Conservation (phyloP, 2,329 filamentous ascomycete genomes). For the Lachnum nothofagi region DNA sequence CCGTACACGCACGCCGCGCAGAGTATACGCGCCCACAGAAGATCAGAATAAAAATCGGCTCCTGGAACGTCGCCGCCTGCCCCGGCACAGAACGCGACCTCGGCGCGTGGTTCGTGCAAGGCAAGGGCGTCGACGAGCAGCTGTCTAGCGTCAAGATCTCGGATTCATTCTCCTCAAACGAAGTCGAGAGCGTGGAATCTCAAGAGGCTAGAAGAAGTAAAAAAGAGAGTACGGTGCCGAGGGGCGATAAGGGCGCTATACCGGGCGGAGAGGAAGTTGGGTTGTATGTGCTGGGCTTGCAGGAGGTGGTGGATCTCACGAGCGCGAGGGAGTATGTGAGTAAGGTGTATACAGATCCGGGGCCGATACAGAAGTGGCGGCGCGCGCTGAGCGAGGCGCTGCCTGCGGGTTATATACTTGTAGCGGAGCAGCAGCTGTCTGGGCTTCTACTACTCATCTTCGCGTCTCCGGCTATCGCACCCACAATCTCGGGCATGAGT, state of each 20-base stretch:
- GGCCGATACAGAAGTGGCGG: slow-evolving; percentile 73
- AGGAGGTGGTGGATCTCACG: slow-evolving; percentile 86
- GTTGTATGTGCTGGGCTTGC: slow-evolving; percentile 83
- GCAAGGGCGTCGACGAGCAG: slow-evolving; percentile 62
- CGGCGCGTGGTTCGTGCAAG: slow-evolving; percentile 79
- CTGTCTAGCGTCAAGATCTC: slow-evolving; percentile 52
- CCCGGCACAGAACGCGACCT: slow-evolving; percentile 84
- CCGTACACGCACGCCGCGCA: slow-evolving; percentile 64
- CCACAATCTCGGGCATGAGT: slow-evolving; percentile 74
- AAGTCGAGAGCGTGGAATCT: slow-evolving; percentile 41
- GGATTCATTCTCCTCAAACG: slow-evolving; percentile 35
- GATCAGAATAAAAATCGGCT: slow-evolving; percentile 82
- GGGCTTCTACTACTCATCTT: slow-evolving; percentile 82
- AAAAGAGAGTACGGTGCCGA: slow-evolving; percentile 42
- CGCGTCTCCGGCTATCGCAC: slow-evolving; percentile 69
- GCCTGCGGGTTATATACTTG: slow-evolving; percentile 68
- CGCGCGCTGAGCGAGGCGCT: slow-evolving; percentile 66
- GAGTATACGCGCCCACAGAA: slow-evolving; percentile 74
- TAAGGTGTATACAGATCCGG: slow-evolving; percentile 65
- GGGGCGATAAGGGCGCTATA: slow-evolving; percentile 35
- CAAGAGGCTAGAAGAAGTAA: slow-evolving; percentile 43
- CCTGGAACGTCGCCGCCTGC: slow-evolving; percentile 89
- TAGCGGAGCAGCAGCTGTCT: slow-evolving; percentile 79
- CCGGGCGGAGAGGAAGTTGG: slow-evolving; percentile 66
- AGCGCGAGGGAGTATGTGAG: slow-evolving; percentile 73